Evolutionary conservation across 257 asterid genomes (phyloP), one percentile per base, ranked within the genome.

Genomic region (Coffea eugenioides): DNA sequence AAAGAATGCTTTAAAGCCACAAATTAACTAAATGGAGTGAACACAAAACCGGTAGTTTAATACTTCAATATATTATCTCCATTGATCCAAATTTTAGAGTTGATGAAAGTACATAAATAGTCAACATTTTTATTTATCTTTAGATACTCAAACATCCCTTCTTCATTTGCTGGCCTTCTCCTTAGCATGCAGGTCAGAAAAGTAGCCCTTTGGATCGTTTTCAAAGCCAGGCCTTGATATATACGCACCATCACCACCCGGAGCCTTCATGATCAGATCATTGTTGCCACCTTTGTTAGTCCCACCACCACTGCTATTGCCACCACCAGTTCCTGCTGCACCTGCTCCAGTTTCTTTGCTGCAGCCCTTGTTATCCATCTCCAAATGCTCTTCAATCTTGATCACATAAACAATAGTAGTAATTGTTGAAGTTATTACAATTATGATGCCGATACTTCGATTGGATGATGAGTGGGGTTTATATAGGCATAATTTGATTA

Each of bases 201-300:
- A 88, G 15, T 86, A 86, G 1, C 79, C 88, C 68, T 81, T 79
- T 0, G 90, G 90, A 48, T 86, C 77, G 62, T 84, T 84, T 25
- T 88, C 90, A 78, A 88, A 88, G 0, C 68, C 86, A 52, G 41
- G n/a, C 87, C 90, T 84, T 0, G 90, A 83, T 16, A 85, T 86
- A 14, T 49, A 69, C 0, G 65, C 69, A 4, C 86, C 90, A 8
- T 59, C 87, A 0, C 86, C 82, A 0, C 88, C 88, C 0, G 91
- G 90, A 2, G 87, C 91, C 68, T 74, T 74, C 91, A 86, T 39
- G 41, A 39, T 88, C 72, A 71, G 62, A 0, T 85, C 74, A 9
- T 82, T 80, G 6, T 20, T 13, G 13, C 10, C 16, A 7, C 69
- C 14, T 20, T 25, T 10, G 13, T 36, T 56, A 16, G 21, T 54